phyloP scores from a whole-genome alignment of 192 early-diverging fungal species.

The Mycoemilia scoparia region DNA sequence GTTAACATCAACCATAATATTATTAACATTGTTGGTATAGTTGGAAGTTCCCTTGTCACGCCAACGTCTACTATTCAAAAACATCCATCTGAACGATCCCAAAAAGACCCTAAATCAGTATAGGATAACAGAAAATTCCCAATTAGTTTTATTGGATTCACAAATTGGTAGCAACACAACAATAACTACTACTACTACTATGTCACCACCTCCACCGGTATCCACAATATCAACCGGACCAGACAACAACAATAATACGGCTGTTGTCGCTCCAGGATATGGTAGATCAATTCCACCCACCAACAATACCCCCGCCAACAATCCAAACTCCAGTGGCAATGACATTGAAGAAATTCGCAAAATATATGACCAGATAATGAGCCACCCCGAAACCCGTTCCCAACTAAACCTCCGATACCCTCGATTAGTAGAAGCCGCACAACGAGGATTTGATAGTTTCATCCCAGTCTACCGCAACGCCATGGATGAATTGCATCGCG shows the following conservation, averaged over 20 bases:
- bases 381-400: constrained; percentile 9
- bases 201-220: constrained; percentile 1
- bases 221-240: not conserved
- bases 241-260: not conserved
- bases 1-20: not conserved
- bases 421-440: constrained; percentile 14
- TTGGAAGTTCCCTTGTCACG: constrained; percentile 40
- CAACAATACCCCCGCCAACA: constrained; percentile 1
- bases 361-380: constrained; percentile 9
- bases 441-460: constrained; percentile 8
- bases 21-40: constrained; percentile 11
- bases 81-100: constrained; percentile 34
- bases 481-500: constrained; percentile 1
- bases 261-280: not conserved
- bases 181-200: constrained; percentile 2
- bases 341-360: not conserved
- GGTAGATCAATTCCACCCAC: not conserved
- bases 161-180: not conserved
- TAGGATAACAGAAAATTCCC: constrained; percentile 59
- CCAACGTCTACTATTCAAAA: constrained; percentile 52
- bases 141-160: constrained; percentile 28
- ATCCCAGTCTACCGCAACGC: constrained; percentile 6
- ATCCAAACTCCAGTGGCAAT: constrained; percentile 13
- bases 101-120: constrained; percentile 44
- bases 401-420: constrained; percentile 11